Evolutionary conservation across 192 early-diverging fungal species (phyloP), one percentile per base, ranked within the genome.

Genomic region (Coemansia sp.): DNA sequence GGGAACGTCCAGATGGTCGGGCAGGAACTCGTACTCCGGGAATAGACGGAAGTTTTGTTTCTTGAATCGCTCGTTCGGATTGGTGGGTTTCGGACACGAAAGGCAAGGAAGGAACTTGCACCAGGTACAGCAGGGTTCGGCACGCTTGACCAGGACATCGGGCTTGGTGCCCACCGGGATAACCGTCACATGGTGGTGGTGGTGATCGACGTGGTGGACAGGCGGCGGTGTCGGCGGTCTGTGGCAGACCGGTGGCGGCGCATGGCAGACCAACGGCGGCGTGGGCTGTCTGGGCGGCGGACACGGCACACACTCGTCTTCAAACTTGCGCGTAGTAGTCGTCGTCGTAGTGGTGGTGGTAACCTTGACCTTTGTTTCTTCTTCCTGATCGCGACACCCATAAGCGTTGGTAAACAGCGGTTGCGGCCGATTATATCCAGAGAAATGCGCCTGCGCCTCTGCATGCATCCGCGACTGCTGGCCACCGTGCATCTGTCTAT

Each of bases 11-110:
- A 75, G 43, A 18, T 63, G 4, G 51, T 83, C 81, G 8, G 76
- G 66, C 5, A 83, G 70, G 37, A 83, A 83, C 70, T 83, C 81
- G 73, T 83, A 83, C 32, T 83, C 81, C 9, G 81, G 81, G 56
- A 66, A 78, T 54, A 83, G 64, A 1, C 81, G 69, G 64, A 83
- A 83, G 43, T 83, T 83, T 11, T 7, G 5, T 61, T 78, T 83
- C 11, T 72, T 64, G 76, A 83, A 83, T 0, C 81, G 72, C 45
- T 59, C 75, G 48, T 83, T 83, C 2, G 75, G 69, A 58, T 83
- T 83, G 5, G 74, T 67, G 12, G 79, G 79, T n/a, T 73, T 65
- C 11, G 79, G 79, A 48, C 79, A 82, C 56, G 66, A 66, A 0
- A 82, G 68, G 37, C 79, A 82, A 4, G 79, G 79, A 1, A 82